phyloP scores from a whole-genome alignment of 495 filamentous ascomycete species.

The Neurospora terricola region DNA sequence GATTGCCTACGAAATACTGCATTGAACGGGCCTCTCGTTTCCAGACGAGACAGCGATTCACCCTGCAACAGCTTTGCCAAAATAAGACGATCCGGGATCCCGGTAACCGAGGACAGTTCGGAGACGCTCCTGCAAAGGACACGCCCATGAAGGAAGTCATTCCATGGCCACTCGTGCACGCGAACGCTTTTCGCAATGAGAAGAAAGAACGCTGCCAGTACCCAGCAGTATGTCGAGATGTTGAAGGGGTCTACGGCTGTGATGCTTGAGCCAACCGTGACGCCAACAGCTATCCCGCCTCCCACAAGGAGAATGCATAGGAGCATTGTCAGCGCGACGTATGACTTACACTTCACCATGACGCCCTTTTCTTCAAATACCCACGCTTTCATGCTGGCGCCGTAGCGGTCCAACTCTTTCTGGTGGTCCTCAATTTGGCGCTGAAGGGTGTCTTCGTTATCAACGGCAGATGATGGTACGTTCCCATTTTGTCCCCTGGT shows the following conservation, averaged over 20 bases:
- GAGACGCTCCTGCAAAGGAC: constrained; percentile 20
- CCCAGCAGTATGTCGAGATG: constrained; percentile 25
- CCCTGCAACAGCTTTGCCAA: constrained; percentile 12
- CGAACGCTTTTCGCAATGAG: constrained; percentile 19
- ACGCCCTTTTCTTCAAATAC: not conserved
- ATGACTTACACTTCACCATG: not conserved
- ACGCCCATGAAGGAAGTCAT: constrained; percentile 19
- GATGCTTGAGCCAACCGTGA: constrained; percentile 15
- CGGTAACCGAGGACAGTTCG: constrained; percentile 20
- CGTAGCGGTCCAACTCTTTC: not conserved
- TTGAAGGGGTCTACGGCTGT: constrained; percentile 27
- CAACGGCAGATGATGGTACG: no score
- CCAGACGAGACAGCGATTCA: no score
- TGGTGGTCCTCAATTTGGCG: not conserved
- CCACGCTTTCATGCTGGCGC: not conserved
- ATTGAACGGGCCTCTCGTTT: no score
- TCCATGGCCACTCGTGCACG: constrained; percentile 28
- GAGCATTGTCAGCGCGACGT: not conserved
- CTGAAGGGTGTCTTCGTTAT: no score
- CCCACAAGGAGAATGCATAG: no score
- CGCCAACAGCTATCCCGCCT: not conserved
- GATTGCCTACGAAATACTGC: no score
- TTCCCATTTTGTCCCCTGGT: no score
- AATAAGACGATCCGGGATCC: constrained; percentile 21
- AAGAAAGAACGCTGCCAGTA: constrained; percentile 21